A percentile compares a stretch with the other conserved stretches of the same genome.
These are phyloP conservation scores for Fusarium globosum DNA, from an alignment of 2,329 filamentous ascomycete species.

Conservation along the genomic window DNA sequence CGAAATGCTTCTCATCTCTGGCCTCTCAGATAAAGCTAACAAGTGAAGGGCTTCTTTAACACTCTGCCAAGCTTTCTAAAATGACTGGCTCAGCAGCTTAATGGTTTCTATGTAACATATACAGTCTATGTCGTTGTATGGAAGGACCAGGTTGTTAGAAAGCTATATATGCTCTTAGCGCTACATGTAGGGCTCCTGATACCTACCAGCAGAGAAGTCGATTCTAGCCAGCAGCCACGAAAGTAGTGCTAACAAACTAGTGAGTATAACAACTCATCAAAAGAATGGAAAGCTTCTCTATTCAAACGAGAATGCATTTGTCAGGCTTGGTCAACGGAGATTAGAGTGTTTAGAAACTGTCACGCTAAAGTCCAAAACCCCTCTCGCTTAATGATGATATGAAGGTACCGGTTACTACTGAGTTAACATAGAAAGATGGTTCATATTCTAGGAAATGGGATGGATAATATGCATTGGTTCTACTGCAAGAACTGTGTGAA, in stretches of 20 bases:
- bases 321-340: rapidly evolving
- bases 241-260: background rate
- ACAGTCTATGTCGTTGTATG: background rate
- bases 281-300: rapidly evolving
- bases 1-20: background rate
- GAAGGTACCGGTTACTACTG: background rate
- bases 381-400: too few species aligned
- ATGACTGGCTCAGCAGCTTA: background rate
- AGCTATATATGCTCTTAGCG: background rate
- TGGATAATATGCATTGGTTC: background rate
- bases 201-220: background rate
- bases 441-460: rapidly evolving
- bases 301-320: background rate
- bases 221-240: background rate
- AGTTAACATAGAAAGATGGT: rapidly evolving
- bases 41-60: background rate
- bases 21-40: background rate
- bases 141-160: background rate
- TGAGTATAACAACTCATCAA: too few species aligned
- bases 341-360: background rate
- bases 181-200: background rate
- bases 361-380: background rate
- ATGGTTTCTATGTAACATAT: background rate
- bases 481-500: too few species aligned
- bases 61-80: too few species aligned